phyloP scores from a whole-genome alignment of 805 yeast species.

The Debaryomyces maramus region DNA sequence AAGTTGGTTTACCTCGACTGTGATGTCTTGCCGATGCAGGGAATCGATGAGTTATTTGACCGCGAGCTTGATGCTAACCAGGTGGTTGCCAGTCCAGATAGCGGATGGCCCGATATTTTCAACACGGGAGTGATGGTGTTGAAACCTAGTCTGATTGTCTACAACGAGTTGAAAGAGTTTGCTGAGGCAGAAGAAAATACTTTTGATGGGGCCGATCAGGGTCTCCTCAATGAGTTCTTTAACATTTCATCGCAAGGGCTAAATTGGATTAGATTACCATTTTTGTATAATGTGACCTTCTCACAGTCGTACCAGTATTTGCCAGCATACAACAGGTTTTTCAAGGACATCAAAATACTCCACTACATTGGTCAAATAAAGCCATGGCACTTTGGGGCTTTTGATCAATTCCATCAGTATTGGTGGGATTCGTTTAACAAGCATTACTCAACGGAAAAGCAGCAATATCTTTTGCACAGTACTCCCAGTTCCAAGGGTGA shows the following conservation, averaged over 20 bases:
- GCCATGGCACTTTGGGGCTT: conserved; percentile 28
- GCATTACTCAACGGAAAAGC: conserved; percentile 16
- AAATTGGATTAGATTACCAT: conserved; percentile 74
- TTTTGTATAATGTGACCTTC: conserved; percentile 79
- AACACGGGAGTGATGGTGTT: conserved; percentile 74
- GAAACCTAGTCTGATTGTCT: conserved; percentile 50
- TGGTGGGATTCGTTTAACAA: conserved; percentile 33
- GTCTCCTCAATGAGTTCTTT: conserved; percentile 77
- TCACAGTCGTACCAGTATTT: conserved; percentile 62
- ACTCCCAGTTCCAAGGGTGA: conserved; percentile 16
- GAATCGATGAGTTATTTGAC: conserved; percentile 32
- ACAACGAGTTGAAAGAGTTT: conserved; percentile 36
- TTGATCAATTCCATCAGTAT: conserved; percentile 22
- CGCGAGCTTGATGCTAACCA: conserved; percentile 21
- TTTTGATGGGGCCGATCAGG: conserved; percentile 94
- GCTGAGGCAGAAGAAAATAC: conserved; percentile 25
- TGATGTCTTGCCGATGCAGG: conserved; percentile 52
- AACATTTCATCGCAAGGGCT: conserved; percentile 20
- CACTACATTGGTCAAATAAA: conserved; percentile 35
- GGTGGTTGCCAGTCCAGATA: conserved; percentile 67
- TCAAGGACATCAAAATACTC: conserved; percentile 26
- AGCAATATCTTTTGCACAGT: background rate
- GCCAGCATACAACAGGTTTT: conserved; percentile 57
- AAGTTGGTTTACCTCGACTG: conserved; percentile 61
- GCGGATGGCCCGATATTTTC: conserved; percentile 92